A percentile compares a stretch with the other conserved stretches of the same genome.
Evolutionary conservation across 2,329 filamentous ascomycete genomes (phyloP).

Genomic region (Xylariomycetidae sp.): DNA sequence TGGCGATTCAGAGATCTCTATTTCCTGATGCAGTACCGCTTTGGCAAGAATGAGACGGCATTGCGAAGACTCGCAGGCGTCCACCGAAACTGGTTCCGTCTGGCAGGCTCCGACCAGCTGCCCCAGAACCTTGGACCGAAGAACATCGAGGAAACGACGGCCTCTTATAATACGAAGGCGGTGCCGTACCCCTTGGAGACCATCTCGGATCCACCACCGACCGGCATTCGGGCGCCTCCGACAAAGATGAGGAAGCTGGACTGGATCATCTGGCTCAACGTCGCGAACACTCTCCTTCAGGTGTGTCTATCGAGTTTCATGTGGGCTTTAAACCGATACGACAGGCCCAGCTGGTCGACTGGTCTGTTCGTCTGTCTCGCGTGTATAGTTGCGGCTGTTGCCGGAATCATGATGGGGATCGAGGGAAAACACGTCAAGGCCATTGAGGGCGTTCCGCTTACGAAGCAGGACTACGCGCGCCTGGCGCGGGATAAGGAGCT

Average conservation of each 20-base stretch:
- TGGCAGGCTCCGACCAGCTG: conserved; percentile 60
- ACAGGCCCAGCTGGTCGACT: conserved; percentile 74
- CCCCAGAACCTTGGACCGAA: conserved; percentile 48
- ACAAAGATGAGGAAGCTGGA: conserved; percentile 74
- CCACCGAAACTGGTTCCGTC: conserved; percentile 70
- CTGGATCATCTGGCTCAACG: conserved; percentile 72
- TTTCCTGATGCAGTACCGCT: conserved; percentile 62
- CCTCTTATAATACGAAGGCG: conserved; percentile 34
- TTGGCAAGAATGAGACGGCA: conserved; percentile 46
- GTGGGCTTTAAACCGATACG: conserved; percentile 72
- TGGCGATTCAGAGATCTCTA: conserved; percentile 82
- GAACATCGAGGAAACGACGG: conserved; percentile 39
- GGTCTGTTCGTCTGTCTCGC: conserved; percentile 74
- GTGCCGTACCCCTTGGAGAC: conserved; percentile 62
- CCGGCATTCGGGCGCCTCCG: conserved; percentile 62
- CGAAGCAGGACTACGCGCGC: conserved; percentile 46
- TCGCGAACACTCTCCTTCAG: conserved; percentile 76
- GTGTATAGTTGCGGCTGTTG: conserved; percentile 63
- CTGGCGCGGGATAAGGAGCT: conserved; percentile 48
- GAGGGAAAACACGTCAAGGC: conserved; percentile 70
- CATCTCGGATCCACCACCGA: conserved; percentile 64
- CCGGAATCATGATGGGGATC: conserved; percentile 64
- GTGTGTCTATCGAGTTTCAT: conserved; percentile 70
- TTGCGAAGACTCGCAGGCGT: conserved; percentile 69
- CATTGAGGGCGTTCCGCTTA: conserved; percentile 66